Evolutionary conservation across 192 early-diverging fungal genomes (phyloP).

Genomic region (Piromyces finnis): DNA sequence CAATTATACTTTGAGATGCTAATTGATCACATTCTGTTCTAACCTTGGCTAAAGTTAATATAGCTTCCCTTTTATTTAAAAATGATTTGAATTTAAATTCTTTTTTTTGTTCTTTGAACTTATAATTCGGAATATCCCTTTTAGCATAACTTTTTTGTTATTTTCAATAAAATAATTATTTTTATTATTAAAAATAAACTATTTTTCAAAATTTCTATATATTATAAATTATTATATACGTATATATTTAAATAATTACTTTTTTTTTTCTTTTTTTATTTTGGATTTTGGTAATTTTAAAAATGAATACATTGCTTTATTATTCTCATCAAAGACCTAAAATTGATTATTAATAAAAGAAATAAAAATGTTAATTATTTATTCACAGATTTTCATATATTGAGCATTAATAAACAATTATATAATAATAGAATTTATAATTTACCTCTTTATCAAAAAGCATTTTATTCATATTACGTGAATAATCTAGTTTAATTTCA

Average conservation of each 20-base stretch:
- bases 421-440: not conserved
- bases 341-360: too few relatives aligned
- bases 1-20: not conserved
- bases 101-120: constrained; percentile 13
- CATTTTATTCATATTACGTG: constrained; percentile 22
- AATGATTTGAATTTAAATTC: constrained; percentile 29
- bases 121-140: constrained; percentile 14
- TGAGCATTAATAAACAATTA: not conserved
- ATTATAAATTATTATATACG: too few relatives aligned
- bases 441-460: constrained; percentile 24
- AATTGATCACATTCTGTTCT: constrained; percentile 32
- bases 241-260: too few relatives aligned
- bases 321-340: not conserved
- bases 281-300: not conserved
- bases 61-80: constrained; percentile 29
- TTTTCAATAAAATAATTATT: too few relatives aligned
- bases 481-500: constrained; percentile 23
- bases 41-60: constrained; percentile 24
- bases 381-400: too few relatives aligned
- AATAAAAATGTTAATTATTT: too few relatives aligned
- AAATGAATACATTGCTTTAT: not conserved
- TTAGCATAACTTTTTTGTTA: too few relatives aligned
- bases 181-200: too few relatives aligned
- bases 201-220: too few relatives aligned
- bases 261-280: not conserved